Evolutionary conservation across 768 basidiomycete species (phyloP).

Genomic region (Lactifluus piperatus): DNA sequence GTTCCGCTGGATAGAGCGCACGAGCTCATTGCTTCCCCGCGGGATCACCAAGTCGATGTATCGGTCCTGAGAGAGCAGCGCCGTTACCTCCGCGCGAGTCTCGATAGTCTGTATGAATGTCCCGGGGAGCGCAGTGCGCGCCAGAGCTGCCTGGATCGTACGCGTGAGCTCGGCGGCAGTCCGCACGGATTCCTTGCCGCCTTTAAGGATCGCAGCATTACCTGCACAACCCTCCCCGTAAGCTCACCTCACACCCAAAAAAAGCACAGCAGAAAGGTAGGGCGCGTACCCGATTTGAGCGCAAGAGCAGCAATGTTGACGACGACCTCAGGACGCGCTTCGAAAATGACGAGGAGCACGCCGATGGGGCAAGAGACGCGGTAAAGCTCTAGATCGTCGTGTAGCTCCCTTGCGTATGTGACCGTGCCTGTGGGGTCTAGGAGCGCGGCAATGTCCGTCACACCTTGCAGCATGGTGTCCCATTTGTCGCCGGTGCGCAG

Average conservation of each 20-base stretch:
- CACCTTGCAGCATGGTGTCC: conserved; percentile 88
- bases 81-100: conserved; percentile 84
- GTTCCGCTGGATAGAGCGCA: conserved; percentile 77
- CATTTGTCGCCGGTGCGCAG: conserved; percentile 77
- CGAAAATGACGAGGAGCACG: conserved; percentile 92
- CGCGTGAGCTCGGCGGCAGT: conserved; percentile 71
- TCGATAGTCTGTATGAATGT: conserved; percentile 90
- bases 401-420: conserved; percentile 84
- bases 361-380: conserved; percentile 96
- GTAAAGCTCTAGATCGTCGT: conserved; percentile 81
- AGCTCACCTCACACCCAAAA: no score
- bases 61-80: conserved; percentile 74
- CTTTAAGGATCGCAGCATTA: conserved; percentile 95
- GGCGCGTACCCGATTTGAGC: conserved; percentile 76
- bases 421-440: conserved; percentile 83
- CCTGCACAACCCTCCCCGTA: conserved; percentile 46
- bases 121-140: conserved; percentile 60
- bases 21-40: conserved; percentile 86
- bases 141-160: conserved; percentile 71
- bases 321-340: conserved; percentile 94
- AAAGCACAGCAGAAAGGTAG: neutral
- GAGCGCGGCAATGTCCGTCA: conserved; percentile 77
- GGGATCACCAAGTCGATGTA: conserved; percentile 98
- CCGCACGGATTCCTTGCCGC: conserved; percentile 87
- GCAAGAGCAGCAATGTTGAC: conserved; percentile 95